phyloP scores from a whole-genome alignment of 108 stramenopile genomes.

The Bacterosira constricta region DNA sequence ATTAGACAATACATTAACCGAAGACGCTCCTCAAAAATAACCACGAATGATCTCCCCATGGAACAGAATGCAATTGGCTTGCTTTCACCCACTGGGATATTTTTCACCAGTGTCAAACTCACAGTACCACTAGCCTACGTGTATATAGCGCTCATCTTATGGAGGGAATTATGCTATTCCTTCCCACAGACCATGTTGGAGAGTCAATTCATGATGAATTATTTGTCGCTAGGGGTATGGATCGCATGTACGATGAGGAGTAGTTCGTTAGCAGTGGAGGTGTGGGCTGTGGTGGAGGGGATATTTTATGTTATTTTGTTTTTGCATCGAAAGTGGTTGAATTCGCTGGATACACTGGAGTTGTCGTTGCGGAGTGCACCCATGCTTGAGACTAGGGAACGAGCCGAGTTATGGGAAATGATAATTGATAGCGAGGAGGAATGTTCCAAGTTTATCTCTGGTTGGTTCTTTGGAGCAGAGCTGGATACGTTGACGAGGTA shows the following conservation, averaged over 20 bases:
- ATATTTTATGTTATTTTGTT: slow-evolving; percentile 73
- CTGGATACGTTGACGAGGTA: slow-evolving; percentile 77
- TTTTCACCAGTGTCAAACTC: slow-evolving; percentile 64
- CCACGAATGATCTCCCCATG: slow-evolving; percentile 49
- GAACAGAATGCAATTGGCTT: slow-evolving; percentile 63
- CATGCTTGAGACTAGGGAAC: slow-evolving; percentile 66
- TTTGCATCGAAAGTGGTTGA: slow-evolving; percentile 66
- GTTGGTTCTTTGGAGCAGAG: slow-evolving; percentile 87
- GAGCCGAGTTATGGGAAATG: slow-evolving; percentile 67
- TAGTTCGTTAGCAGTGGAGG: slow-evolving; percentile 62
- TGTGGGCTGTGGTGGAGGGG: slow-evolving; percentile 83
- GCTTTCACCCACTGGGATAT: slow-evolving; percentile 62
- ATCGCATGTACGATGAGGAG: slow-evolving; percentile 56
- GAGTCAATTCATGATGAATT: slow-evolving; percentile 50
- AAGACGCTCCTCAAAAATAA: slow-evolving; percentile 9
- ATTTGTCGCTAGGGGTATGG: slow-evolving; percentile 59
- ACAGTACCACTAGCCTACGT: slow-evolving; percentile 71
- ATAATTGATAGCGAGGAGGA: slow-evolving; percentile 67
- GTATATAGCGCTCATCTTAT: slow-evolving; percentile 71
- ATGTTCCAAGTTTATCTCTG: slow-evolving; percentile 59
- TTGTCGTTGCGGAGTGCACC: slow-evolving; percentile 74
- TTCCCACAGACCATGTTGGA: slow-evolving; percentile 62
- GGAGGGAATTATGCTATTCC: slow-evolving; percentile 68
- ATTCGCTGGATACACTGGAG: slow-evolving; percentile 76
- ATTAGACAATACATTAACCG: slow-evolving; percentile 27